Percentiles rank a stretch among this genome's conserved stretches.
Conservation (phyloP, 1,139 yeast species). For the Scheffersomyces quercinus region DNA sequence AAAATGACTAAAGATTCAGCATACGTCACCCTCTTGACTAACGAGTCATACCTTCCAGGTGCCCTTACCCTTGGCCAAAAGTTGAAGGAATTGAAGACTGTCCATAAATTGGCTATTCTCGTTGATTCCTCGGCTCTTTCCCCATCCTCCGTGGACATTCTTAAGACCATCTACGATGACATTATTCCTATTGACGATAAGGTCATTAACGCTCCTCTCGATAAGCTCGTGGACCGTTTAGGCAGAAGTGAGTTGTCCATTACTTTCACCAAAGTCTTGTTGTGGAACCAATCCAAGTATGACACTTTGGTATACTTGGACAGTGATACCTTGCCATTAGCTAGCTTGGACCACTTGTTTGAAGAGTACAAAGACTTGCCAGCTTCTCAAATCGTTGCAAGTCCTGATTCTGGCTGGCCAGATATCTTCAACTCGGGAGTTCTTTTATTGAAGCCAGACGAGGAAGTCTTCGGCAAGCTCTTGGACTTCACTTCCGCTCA, state of each 20-base stretch:
- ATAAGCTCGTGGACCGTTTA: slow-evolving; percentile 18
- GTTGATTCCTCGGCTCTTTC: slow-evolving; percentile 19
- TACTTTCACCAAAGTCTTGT: slow-evolving; percentile 28
- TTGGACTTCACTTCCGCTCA: slow-evolving; percentile 13
- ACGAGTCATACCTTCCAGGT: slow-evolving; percentile 33
- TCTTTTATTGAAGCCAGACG: slow-evolving; percentile 27
- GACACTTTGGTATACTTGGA: slow-evolving; percentile 30
- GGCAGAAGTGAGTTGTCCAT: slow-evolving; percentile 30
- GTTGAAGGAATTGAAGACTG: slow-evolving; percentile 21
- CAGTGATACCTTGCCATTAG: slow-evolving; percentile 30
- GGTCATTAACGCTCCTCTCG: slow-evolving; percentile 20
- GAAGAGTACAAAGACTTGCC: slow-evolving; percentile 14
- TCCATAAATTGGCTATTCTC: slow-evolving; percentile 23
- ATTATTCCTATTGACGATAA: slow-evolving; percentile 24
- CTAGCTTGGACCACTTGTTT: slow-evolving; percentile 25
- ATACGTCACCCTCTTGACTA: slow-evolving; percentile 30
- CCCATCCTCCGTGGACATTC: slow-evolving; percentile 16
- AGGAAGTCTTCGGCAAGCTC: slow-evolving; percentile 18
- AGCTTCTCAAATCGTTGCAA: slow-evolving; percentile 22
- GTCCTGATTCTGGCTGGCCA: slow-evolving; percentile 42
- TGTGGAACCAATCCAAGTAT: slow-evolving; percentile 29
- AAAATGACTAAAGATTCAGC: slow-evolving; percentile 20
- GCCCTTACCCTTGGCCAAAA: slow-evolving; percentile 27
- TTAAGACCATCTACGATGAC: slow-evolving; percentile 23
- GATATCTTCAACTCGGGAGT: slow-evolving; percentile 38